Evolutionary conservation across 2,329 filamentous ascomycete species (phyloP).

Genomic region (Exophiala sp.): DNA sequence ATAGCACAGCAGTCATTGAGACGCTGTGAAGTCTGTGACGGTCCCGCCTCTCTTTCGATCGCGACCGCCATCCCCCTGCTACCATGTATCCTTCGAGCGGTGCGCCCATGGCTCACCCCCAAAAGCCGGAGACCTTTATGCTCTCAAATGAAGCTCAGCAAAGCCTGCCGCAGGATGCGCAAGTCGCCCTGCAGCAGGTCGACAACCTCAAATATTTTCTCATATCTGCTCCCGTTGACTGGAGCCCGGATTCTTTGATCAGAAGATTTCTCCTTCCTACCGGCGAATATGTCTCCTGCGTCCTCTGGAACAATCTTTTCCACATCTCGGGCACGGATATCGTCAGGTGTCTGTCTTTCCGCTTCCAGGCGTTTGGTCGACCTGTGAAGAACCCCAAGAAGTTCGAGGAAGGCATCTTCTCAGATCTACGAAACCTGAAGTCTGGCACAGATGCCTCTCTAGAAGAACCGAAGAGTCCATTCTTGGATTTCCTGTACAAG

Average conservation of each 20-base stretch:
- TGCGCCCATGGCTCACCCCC: constrained; percentile 79
- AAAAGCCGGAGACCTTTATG: constrained; percentile 99
- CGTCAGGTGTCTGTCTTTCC: constrained; percentile 92
- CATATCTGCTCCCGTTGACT: constrained; percentile 96
- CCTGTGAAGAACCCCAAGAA: constrained; percentile 99
- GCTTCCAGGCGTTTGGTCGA: constrained; percentile 96
- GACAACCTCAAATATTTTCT: constrained; percentile 99
- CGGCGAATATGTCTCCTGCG: constrained; percentile 97
- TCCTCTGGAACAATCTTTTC: constrained; percentile 98
- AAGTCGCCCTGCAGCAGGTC: constrained; percentile 95
- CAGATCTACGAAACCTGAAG: constrained; percentile 94
- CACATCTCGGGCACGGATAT: constrained; percentile 99
- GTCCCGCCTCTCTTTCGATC: constrained; percentile 16
- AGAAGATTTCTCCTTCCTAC: constrained; percentile 91
- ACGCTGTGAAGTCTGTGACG: constrained; percentile 19
- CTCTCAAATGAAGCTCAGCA: constrained; percentile 95
- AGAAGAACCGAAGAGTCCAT: constrained; percentile 96
- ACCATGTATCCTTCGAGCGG: constrained; percentile 72
- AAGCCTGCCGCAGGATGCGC: constrained; percentile 88
- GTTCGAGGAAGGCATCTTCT: constrained; percentile 99
- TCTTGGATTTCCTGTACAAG: constrained; percentile 98
- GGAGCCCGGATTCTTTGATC: constrained; percentile 94
- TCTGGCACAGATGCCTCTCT: constrained; percentile 96
- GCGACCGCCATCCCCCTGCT: constrained; percentile 24
- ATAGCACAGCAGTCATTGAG: constrained; percentile 6